phyloP scores from a whole-genome alignment of 2,329 filamentous ascomycete genomes.

The Mollisia scopiformis region DNA sequence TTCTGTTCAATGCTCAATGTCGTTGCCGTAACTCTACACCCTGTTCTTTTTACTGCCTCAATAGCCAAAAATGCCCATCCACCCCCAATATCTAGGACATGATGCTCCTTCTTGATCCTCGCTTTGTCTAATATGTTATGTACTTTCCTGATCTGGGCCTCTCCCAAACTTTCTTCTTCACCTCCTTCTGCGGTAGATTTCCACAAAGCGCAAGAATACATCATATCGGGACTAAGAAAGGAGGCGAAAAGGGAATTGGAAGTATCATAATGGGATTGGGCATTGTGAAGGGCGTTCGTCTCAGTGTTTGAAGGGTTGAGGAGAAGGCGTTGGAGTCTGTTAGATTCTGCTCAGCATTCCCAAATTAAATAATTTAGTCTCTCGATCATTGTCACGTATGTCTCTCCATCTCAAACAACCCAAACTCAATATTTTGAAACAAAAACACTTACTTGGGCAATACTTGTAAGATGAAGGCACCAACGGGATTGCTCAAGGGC shows the following conservation, averaged over 20 bases:
- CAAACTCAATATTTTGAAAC: neutral
- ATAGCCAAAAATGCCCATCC: slow-evolving; percentile 75
- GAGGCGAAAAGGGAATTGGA: slow-evolving; percentile 73
- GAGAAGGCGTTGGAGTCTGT: slow-evolving; percentile 1
- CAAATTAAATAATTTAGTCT: too few species aligned
- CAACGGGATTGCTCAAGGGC: too few species aligned
- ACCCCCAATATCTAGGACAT: slow-evolving; percentile 72
- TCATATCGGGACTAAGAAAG: slow-evolving; percentile 72
- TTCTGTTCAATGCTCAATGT: slow-evolving; percentile 72
- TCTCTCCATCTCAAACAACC: too few species aligned
- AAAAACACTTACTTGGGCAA: too few species aligned
- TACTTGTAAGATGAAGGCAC: too few species aligned
- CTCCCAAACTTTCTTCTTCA: slow-evolving; percentile 45
- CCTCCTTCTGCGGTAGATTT: slow-evolving; percentile 43
- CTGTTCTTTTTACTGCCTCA: slow-evolving; percentile 63
- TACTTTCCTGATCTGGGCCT: slow-evolving; percentile 68
- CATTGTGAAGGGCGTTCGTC: slow-evolving; percentile 61
- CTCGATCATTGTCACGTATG: too few species aligned
- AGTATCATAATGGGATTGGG: slow-evolving; percentile 73
- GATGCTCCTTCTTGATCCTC: slow-evolving; percentile 61
- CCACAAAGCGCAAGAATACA: slow-evolving; percentile 72
- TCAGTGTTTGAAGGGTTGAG: slow-evolving; percentile 52
- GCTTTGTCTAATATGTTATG: slow-evolving; percentile 65
- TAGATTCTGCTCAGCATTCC: neutral
- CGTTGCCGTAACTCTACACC: slow-evolving; percentile 68